Conservation (phyloP, 768 basidiomycete species). For the Lentinula sp. region DNA sequence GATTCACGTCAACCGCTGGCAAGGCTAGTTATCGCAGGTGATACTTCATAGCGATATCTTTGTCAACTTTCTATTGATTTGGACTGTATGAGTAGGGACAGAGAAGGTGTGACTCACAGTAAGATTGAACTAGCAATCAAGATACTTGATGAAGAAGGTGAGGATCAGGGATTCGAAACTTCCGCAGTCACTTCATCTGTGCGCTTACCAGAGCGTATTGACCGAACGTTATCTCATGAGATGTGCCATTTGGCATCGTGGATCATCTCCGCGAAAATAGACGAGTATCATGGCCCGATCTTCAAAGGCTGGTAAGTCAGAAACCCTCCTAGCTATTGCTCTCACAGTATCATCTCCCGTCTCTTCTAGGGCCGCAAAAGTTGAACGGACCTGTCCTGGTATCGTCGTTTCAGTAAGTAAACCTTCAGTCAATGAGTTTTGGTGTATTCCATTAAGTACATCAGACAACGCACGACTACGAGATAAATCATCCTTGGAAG, state of each 20-base stretch:
- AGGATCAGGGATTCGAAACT: slow-evolving; percentile 7
- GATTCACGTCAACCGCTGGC: slow-evolving; percentile 63
- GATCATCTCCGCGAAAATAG: slow-evolving; percentile 66
- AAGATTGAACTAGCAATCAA: slow-evolving; percentile 81
- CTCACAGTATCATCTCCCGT: not conserved
- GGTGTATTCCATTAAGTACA: not conserved
- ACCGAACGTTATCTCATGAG: slow-evolving; percentile 81
- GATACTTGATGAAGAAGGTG: slow-evolving; percentile 73
- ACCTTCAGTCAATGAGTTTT: not conserved
- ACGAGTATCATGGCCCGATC: slow-evolving; percentile 66
- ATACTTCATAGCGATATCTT: not conserved
- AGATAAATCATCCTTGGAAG: slow-evolving; percentile 64
- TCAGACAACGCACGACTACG: slow-evolving; percentile 69
- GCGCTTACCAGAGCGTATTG: slow-evolving; percentile 55
- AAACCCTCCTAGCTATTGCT: not conserved
- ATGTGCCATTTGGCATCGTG: slow-evolving; percentile 91
- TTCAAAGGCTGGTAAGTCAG: slow-evolving; percentile 64
- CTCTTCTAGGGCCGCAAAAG: slow-evolving; percentile 52
- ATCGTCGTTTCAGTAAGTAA: slow-evolving; percentile 61
- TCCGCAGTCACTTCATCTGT: not conserved
- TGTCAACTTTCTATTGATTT: not conserved
- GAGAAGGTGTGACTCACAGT: slow-evolving; percentile 50
- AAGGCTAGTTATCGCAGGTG: slow-evolving; percentile 62
- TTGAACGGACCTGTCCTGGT: slow-evolving; percentile 63
- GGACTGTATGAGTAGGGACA: slow-evolving; percentile 28